Evolutionary conservation across 1,139 yeast genomes (phyloP).

Genomic region (Entelexis sorbosivorans): DNA sequence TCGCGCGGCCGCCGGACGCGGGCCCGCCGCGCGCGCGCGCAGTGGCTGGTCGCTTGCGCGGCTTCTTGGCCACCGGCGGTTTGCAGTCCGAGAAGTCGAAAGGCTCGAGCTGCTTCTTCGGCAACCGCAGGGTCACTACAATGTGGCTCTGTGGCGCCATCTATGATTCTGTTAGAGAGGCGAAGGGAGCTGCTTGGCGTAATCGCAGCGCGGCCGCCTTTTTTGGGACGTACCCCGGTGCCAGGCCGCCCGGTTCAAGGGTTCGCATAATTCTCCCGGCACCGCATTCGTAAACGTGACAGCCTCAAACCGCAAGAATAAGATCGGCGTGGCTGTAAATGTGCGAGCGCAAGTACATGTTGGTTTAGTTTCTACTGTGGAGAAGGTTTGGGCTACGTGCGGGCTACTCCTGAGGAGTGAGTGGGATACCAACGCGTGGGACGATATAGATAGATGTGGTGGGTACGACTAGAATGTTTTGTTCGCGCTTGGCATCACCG

Average conservation of each 20-base stretch:
- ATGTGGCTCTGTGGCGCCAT: slow-evolving; percentile 9
- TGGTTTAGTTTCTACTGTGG: too few species aligned
- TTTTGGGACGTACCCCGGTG: slow-evolving; percentile 4
- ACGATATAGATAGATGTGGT: too few species aligned
- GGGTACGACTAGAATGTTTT: too few species aligned
- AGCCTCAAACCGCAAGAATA: too few species aligned
- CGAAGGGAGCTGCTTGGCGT: background rate
- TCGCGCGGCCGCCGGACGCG: background rate
- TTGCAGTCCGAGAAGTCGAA: slow-evolving; percentile 15
- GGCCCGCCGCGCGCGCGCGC: slow-evolving; percentile 3
- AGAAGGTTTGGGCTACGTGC: too few species aligned
- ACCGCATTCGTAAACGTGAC: background rate
- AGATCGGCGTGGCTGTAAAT: too few species aligned
- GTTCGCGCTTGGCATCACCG: too few species aligned
- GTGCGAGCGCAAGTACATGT: too few species aligned
- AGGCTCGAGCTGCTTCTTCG: slow-evolving; percentile 12
- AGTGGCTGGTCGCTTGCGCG: slow-evolving; percentile 13
- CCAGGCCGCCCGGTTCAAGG: background rate
- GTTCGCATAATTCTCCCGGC: background rate
- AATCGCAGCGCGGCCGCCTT: background rate
- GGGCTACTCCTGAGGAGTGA: too few species aligned
- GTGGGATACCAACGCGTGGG: too few species aligned
- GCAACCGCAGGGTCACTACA: slow-evolving; percentile 27
- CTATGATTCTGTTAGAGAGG: background rate
- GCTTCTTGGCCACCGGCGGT: slow-evolving; percentile 7